Evolutionary conservation across 345 rosid species (phyloP).

Genomic region (Sisymbrium altissimum): DNA sequence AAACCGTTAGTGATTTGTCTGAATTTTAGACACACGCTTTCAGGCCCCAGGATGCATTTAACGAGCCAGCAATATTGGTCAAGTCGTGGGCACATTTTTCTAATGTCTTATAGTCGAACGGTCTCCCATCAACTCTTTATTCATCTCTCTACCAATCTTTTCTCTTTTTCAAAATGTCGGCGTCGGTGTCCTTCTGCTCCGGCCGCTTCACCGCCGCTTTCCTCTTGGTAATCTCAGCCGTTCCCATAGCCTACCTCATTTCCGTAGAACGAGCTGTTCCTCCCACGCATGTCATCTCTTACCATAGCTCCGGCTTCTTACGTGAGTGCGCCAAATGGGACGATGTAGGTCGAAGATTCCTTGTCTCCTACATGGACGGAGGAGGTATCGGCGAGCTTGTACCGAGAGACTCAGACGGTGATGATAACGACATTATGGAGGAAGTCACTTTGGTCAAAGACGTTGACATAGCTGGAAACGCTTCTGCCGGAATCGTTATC

Average conservation of each 20-base stretch:
- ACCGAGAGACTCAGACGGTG: constrained; percentile 34
- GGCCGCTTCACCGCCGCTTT: constrained; percentile 8
- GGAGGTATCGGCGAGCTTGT: constrained; percentile 65
- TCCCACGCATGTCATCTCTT: constrained; percentile 58
- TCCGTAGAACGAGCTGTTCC: constrained; percentile 52
- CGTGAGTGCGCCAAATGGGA: constrained; percentile 96
- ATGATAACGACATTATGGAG: constrained; percentile 19
- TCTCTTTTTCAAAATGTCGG: constrained; percentile 3
- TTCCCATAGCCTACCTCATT: constrained; percentile 64
- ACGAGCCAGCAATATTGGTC: constrained; percentile 4
- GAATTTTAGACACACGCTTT: too few species aligned
- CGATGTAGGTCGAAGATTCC: constrained; percentile 54
- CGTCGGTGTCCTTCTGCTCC: constrained; percentile 10
- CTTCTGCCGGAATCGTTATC: constrained; percentile 57
- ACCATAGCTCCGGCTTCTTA: constrained; percentile 63
- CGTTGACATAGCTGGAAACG: constrained; percentile 56
- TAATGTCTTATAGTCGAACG: background rate
- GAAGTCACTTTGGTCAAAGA: constrained; percentile 67
- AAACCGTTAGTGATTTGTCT: too few species aligned
- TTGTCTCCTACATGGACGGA: constrained; percentile 72
- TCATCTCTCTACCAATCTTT: background rate
- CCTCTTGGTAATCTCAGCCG: constrained; percentile 53
- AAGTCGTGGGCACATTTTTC: background rate
- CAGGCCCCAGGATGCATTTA: background rate
- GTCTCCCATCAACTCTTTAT: background rate